Base-by-base conservation (phyloP, 139 green algal genomes). In the Axilococcus clingmanii region DNA sequence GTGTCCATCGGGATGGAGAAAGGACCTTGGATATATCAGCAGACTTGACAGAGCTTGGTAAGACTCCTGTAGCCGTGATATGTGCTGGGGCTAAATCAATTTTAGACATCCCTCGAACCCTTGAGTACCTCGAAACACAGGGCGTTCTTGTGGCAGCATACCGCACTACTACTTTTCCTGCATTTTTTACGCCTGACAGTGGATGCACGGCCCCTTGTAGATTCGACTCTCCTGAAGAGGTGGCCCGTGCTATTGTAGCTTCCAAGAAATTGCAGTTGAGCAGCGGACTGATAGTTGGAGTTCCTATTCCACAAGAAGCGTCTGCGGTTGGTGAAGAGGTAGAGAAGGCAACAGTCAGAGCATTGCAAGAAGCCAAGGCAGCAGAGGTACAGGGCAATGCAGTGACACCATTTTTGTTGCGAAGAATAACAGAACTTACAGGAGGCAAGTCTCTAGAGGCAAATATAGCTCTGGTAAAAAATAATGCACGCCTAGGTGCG, bases 51-150 rank as follows among this genome's bases (percentile, higher is more conserved):
- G 85, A 93, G 59, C 75, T 98, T 1, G 82, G 77, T 2, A 65
- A 81, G 19, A 96, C 88, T 1, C 85, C 85, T 0, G 78, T 98
- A 28, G 72, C 79, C 0, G 89, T 99, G 11, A 72, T 98, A 7
- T 98, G 92, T 60, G 92, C 92, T 7, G 92, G 92, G 0, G 85
- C 69, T n/a, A 99, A 99, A 63, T 90, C 81, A 4, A 73, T 94
- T 2, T 72, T 99, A 22, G 92, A 99, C 69, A 97, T 99, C 29
- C 92, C 90, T 0, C 72, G 80, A 25, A 99, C 92, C 0, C 69
- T 99, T 22, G 92, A 99, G 62, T 89, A 78, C 34, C 57, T 99
- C 36, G 86, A 96, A 56, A 94, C 87, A 0, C 72, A 93, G 67
- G 91, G 91, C 4, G 92, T 97, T 27, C 72, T 66, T n/a, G 91